These are phyloP conservation scores for Aspergillus floridensis DNA, from an alignment of 2,329 filamentous ascomycete genomes.

Conservation along the genomic window DNA sequence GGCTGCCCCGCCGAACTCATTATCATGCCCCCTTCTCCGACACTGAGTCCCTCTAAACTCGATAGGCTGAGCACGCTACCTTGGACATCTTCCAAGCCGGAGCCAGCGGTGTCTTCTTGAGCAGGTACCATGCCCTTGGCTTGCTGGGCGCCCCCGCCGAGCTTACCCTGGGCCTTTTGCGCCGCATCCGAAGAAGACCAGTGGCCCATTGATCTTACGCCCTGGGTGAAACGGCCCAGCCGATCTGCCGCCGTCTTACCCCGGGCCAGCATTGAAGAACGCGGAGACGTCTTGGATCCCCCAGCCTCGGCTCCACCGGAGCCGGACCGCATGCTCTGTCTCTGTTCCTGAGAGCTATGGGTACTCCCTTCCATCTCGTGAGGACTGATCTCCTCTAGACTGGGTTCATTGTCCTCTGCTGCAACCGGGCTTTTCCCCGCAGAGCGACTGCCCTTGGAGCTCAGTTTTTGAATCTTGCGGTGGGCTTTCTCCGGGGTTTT, in stretches of 20 bases:
- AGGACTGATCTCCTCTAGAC: background rate
- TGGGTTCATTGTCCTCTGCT: background rate
- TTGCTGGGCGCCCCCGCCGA: background rate
- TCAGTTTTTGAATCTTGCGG: background rate
- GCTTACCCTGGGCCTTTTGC: background rate
- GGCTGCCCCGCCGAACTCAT: slow-evolving; percentile 35
- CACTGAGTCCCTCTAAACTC: slow-evolving; percentile 39
- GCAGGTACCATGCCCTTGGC: background rate
- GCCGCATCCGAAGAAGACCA: background rate
- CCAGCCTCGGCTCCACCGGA: background rate
- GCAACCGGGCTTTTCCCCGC: background rate
- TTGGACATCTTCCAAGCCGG: slow-evolving; percentile 5
- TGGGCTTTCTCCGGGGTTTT: background rate
- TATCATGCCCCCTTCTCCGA: slow-evolving; percentile 39
- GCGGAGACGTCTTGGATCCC: background rate
- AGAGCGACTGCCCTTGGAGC: background rate
- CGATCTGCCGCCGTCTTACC: background rate
- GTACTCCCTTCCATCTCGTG: background rate
- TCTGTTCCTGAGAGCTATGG: background rate
- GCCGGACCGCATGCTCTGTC: background rate
- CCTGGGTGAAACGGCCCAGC: background rate
- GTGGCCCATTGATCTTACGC: background rate
- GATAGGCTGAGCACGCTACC: slow-evolving; percentile 25
- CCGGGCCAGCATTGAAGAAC: background rate
- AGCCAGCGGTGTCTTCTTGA: background rate